Evolutionary conservation across 225 moss, liverwort and hornwort genomes (phyloP).

Genomic region (Asterella californica): DNA sequence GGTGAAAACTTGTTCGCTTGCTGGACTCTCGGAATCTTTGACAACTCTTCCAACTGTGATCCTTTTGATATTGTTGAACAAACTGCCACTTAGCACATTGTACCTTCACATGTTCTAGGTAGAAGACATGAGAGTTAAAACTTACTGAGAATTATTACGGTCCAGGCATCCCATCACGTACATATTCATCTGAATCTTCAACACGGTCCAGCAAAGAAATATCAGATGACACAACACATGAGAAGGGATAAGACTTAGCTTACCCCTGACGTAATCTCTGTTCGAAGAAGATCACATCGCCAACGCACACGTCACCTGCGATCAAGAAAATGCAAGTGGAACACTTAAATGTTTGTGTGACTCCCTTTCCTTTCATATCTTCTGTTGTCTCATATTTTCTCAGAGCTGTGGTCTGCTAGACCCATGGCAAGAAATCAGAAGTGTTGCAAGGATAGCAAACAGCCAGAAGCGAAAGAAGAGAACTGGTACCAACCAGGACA

Average conservation of each 20-base stretch:
- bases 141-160: not conserved
- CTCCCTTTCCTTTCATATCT: not conserved
- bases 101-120: slow-evolving; percentile 25
- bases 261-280: slow-evolving; percentile 37
- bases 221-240: not conserved
- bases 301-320: slow-evolving; percentile 34
- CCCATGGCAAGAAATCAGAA: not conserved
- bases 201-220: not conserved
- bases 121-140: not conserved
- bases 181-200: not conserved
- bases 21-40: slow-evolving; percentile 13
- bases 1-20: slow-evolving; percentile 26
- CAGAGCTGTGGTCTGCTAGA: no score
- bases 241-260: not conserved
- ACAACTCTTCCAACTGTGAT: slow-evolving; percentile 30
- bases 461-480: not conserved
- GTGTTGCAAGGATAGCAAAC: not conserved
- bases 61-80: slow-evolving; percentile 29
- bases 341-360: no score
- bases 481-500: slow-evolving; percentile 23
- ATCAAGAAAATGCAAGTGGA: slow-evolving; percentile 11
- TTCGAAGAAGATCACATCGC: slow-evolving; percentile 39
- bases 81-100: slow-evolving; percentile 31
- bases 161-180: not conserved
- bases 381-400: not conserved